phyloP scores from a whole-genome alignment of 495 filamentous ascomycete genomes.

The Filosporella fistucella region DNA sequence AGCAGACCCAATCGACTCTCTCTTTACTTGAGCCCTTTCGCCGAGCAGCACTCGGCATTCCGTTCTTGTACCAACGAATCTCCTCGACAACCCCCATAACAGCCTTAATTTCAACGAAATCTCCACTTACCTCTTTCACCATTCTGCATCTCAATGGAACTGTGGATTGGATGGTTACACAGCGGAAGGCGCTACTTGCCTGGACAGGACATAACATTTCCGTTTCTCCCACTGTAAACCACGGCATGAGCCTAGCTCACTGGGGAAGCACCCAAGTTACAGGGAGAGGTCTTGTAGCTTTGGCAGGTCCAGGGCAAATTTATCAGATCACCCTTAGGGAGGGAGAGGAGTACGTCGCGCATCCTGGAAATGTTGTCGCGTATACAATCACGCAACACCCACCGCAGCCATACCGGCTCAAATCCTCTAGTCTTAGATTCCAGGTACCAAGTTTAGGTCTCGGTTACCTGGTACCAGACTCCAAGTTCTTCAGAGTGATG shows the following conservation, averaged over 20 bases:
- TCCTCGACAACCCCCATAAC: slow-evolving; percentile 81
- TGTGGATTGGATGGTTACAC: slow-evolving; percentile 91
- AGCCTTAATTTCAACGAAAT: slow-evolving; percentile 81
- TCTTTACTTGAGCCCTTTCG: slow-evolving; percentile 80
- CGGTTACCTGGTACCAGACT: slow-evolving; percentile 49
- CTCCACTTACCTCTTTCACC: slow-evolving; percentile 75
- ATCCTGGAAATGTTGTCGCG: slow-evolving; percentile 84
- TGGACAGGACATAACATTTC: slow-evolving; percentile 91
- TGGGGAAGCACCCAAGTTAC: slow-evolving; percentile 89
- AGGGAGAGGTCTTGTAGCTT: slow-evolving; percentile 78
- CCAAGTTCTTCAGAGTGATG: slow-evolving; percentile 68
- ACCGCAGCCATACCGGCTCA: slow-evolving; percentile 80
- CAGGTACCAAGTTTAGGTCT: slow-evolving; percentile 67
- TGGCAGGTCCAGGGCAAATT: slow-evolving; percentile 80
- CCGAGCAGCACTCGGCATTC: slow-evolving; percentile 72
- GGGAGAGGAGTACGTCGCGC: slow-evolving; percentile 82
- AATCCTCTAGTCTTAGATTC: slow-evolving; percentile 67
- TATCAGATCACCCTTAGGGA: slow-evolving; percentile 74
- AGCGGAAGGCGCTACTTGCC: slow-evolving; percentile 79
- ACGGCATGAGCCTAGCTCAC: slow-evolving; percentile 71
- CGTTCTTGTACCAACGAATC: slow-evolving; percentile 91
- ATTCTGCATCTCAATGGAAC: slow-evolving; percentile 88
- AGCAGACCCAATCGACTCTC: slow-evolving; percentile 74
- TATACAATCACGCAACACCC: slow-evolving; percentile 72
- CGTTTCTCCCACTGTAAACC: slow-evolving; percentile 69